Evolutionary conservation across 1,139 yeast species (phyloP).

Genomic region (Geotrichum fermentans): DNA sequence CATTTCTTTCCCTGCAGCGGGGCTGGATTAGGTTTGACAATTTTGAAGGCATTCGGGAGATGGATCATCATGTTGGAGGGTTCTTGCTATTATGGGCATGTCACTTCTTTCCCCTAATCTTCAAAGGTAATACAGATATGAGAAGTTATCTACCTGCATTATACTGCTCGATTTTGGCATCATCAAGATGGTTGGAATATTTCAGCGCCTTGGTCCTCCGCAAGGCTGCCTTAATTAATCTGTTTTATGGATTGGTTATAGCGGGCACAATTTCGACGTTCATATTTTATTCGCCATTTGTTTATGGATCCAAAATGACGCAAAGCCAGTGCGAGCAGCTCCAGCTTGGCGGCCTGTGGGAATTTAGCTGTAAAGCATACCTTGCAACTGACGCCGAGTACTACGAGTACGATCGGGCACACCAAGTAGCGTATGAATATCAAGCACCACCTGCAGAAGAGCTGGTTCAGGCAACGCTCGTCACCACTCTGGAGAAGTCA

Average conservation of each 20-base stretch:
- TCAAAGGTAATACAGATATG: conserved; percentile 19
- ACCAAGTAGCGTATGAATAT: conserved; percentile 16
- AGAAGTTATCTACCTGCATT: conserved; percentile 30
- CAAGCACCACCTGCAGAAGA: conserved; percentile 19
- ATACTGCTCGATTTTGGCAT: conserved; percentile 28
- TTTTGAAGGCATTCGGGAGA: conserved; percentile 18
- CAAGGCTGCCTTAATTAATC: conserved; percentile 1
- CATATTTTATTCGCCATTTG: conserved; percentile 26
- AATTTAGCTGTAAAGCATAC: conserved; percentile 29
- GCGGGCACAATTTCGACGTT: conserved; percentile 15
- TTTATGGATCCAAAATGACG: conserved; percentile 26
- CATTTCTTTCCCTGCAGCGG: conserved; percentile 25
- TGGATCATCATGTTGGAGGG: conserved; percentile 31
- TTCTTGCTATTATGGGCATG: conserved; percentile 26
- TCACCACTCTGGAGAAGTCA: conserved; percentile 18
- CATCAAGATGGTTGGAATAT: conserved; percentile 22
- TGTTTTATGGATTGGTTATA: conserved; percentile 16
- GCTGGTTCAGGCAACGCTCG: conserved; percentile 11
- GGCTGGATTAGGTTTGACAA: conserved; percentile 19
- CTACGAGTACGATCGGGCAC: conserved; percentile 20
- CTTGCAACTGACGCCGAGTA: conserved; percentile 16
- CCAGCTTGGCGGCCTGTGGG: conserved; percentile 28
- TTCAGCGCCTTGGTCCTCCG: conserved; percentile 5
- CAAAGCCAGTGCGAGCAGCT: conserved; percentile 26
- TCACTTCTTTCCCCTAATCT: conserved; percentile 23